Base-by-base conservation (phyloP, 495 filamentous ascomycete species). In the Penicillium psychrofluorescens region DNA sequence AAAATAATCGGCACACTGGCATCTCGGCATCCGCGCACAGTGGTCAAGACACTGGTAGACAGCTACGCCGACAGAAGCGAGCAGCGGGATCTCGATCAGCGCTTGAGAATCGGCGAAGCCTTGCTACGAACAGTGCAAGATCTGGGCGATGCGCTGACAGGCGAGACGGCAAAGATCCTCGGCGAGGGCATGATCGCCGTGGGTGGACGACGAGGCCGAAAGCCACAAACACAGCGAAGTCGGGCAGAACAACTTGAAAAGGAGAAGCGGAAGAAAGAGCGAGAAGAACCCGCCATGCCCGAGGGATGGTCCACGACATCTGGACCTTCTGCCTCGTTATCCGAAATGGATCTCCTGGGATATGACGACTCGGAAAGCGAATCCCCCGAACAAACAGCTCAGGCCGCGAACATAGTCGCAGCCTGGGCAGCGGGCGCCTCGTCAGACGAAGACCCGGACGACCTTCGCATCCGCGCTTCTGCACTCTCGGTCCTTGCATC, bases 401-500 rank as follows among this genome's bases (percentile, higher is more conserved):
- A 80, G 9, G 65, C 84, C 0, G 73, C 74, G 11, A 74, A 75
- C 37, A 86, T 94, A 32, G 72, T 94, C 2, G 64, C 72, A 6
- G 84, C 84, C 6, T 95, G 89, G 89, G 78, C 81, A 41, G 74
- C 74, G 35, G 84, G 76, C 40, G 76, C 80, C 1, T 73, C 77
- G 0, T 43, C 54, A 6, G 66, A 71, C 38, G 56, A 63, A 15
- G 60, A 70, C 16, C 70, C 76, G 13, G 89, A 95, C 51, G 88
- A 95, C 53, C 67, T 91, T 2, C 75, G 89, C 11, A 73, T 90
- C 32, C 79, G 89, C 6, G 74, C 86, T 8, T 92, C 87, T 0
- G 87, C 88, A 3, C 61, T 95, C 1, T 85, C 84, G 6, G 76
- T 95, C 12, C 68, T 92, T 13, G 78, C 78, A 0, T 69, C 67